Evolutionary conservation across 345 rosid species (phyloP).

Genomic region (Eucalyptus guilfoylei): DNA sequence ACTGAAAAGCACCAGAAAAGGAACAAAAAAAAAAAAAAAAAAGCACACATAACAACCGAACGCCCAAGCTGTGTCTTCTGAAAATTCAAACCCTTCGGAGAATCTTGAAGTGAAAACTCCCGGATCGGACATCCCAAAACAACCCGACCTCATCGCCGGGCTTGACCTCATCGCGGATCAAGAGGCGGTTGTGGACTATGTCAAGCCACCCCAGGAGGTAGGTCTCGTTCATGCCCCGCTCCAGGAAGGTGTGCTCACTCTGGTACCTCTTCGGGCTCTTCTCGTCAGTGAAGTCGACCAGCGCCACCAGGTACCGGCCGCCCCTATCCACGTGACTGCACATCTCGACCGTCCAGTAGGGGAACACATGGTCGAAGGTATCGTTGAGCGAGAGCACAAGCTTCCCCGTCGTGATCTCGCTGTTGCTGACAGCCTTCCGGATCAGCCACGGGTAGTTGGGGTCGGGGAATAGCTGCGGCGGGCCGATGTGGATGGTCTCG

Average conservation of each 20-base stretch:
- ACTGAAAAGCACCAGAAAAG: neutral
- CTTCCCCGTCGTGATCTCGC: slow-evolving; percentile 8
- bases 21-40: neutral
- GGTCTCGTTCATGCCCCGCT: neutral
- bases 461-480: neutral
- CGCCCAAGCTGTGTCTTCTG: neutral
- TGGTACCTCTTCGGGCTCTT: slow-evolving; percentile 5
- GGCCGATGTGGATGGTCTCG: neutral
- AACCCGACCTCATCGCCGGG: slow-evolving; percentile 22
- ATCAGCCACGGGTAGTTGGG: slow-evolving; percentile 19
- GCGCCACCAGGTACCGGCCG: neutral
- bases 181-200: neutral
- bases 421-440: neutral
- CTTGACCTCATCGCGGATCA: neutral
- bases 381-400: slow-evolving; percentile 1
- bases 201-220: slow-evolving; percentile 11
- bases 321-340: slow-evolving; percentile 3
- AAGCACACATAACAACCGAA: neutral
- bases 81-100: neutral
- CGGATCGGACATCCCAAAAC: slow-evolving; percentile 13
- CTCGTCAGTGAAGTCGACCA: slow-evolving; percentile 20
- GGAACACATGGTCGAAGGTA: slow-evolving; percentile 10
- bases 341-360: slow-evolving; percentile 7
- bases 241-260: slow-evolving; percentile 10
- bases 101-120: slow-evolving; percentile 10